A percentile compares a stretch with the other conserved stretches of the same genome.
Conservation (phyloP, 257 asterid species). For the Capsicum rhomboideum region DNA sequence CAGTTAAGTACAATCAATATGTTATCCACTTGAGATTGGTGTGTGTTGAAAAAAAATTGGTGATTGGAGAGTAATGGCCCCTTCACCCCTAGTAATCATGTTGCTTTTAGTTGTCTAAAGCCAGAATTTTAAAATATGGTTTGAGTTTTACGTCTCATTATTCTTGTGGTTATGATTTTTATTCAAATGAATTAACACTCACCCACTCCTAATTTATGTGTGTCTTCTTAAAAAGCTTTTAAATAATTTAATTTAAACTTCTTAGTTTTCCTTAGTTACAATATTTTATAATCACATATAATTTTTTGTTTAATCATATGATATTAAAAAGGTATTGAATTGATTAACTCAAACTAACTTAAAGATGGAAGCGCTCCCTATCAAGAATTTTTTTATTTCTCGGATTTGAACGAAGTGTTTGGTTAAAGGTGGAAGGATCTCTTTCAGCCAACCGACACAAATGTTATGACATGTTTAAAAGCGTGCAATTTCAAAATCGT, state of each 20-base stretch:
- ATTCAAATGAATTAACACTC: neutral
- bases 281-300: neutral
- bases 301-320: neutral
- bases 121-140: neutral
- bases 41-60: neutral
- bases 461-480: neutral
- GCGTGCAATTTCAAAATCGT: neutral
- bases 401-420: neutral
- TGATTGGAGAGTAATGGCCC: neutral
- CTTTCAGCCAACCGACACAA: neutral
- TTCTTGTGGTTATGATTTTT: neutral
- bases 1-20: neutral
- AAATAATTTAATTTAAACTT: neutral
- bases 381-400: neutral
- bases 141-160: neutral
- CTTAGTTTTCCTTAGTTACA: neutral
- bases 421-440: neutral
- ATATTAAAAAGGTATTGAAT: too few relatives aligned
- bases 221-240: neutral
- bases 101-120: neutral
- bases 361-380: neutral
- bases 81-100: neutral
- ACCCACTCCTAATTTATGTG: neutral
- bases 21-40: neutral
- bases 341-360: neutral